phyloP scores from a whole-genome alignment of 1,284 basidiomycete genomes.

The Trichosporon sp. region DNA sequence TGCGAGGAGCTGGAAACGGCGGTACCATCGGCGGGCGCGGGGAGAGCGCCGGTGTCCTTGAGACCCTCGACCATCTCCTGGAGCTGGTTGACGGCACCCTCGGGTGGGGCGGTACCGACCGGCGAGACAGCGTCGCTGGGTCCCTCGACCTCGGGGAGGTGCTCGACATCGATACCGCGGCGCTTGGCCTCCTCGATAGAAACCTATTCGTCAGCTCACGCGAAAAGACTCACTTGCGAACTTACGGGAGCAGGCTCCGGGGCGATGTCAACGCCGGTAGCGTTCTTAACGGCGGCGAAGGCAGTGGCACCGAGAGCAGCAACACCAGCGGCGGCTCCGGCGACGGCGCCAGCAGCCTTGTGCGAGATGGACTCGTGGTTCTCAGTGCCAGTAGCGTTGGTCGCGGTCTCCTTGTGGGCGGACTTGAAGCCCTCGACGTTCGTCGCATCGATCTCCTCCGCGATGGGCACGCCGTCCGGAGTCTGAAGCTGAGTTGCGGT shows the following conservation, averaged over 20 bases:
- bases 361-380: neutral
- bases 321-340: constrained; percentile 23
- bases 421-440: neutral
- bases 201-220: constrained; percentile 12
- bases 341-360: constrained; percentile 11
- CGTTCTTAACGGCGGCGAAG: constrained; percentile 30
- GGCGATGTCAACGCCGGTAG: constrained; percentile 41
- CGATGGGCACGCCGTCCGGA: neutral
- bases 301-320: constrained; percentile 27
- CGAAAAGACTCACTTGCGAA: neutral
- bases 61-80: constrained; percentile 37
- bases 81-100: constrained; percentile 31
- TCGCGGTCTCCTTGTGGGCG: neutral
- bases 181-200: constrained; percentile 42
- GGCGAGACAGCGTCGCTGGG: constrained; percentile 28
- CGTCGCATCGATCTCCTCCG: neutral
- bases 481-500: neutral
- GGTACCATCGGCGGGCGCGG: constrained; percentile 2
- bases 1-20: neutral
- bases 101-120: constrained; percentile 27
- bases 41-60: constrained; percentile 18
- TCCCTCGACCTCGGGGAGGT: constrained; percentile 28
- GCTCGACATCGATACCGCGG: constrained; percentile 38
- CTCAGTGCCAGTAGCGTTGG: neutral
- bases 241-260: constrained; percentile 35